These are phyloP conservation scores for Talaromyces thailandensis DNA, from an alignment of 495 filamentous ascomycete genomes.

Conservation along the genomic window DNA sequence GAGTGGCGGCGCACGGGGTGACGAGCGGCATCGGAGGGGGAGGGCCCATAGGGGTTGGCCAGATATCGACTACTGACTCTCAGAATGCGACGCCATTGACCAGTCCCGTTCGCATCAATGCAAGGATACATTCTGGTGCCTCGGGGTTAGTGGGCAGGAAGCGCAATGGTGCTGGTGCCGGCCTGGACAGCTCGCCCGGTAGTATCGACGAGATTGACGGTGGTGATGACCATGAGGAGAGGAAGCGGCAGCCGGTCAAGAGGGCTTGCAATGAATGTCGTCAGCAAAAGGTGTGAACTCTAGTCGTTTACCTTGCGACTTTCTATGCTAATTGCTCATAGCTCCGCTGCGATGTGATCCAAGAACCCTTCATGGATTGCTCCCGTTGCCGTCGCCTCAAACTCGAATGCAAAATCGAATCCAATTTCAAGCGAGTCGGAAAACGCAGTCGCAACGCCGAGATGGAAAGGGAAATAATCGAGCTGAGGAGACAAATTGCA, in stretches of 20 bases:
- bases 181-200: constrained; percentile 59
- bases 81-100: constrained; percentile 6
- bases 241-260: constrained; percentile 67
- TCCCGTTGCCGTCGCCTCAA: constrained; percentile 76
- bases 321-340: constrained; percentile 20
- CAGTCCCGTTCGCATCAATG: neutral
- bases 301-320: neutral
- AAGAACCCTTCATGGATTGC: constrained; percentile 75
- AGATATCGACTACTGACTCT: constrained; percentile 12
- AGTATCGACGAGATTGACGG: constrained; percentile 62
- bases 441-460: constrained; percentile 87
- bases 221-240: constrained; percentile 46
- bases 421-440: constrained; percentile 86
- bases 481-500: constrained; percentile 62
- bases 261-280: constrained; percentile 91
- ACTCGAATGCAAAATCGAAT: constrained; percentile 86
- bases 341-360: constrained; percentile 85
- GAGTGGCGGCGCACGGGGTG: constrained; percentile 31
- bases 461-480: constrained; percentile 65
- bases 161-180: constrained; percentile 36
- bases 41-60: constrained; percentile 20
- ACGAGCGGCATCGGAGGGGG: constrained; percentile 29
- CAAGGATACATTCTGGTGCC: constrained; percentile 14
- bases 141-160: constrained; percentile 31
- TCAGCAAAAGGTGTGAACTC: constrained; percentile 68